These are phyloP conservation scores for Huntiella moniliformis DNA, from an alignment of 2,329 filamentous ascomycete genomes.

Conservation along the genomic window DNA sequence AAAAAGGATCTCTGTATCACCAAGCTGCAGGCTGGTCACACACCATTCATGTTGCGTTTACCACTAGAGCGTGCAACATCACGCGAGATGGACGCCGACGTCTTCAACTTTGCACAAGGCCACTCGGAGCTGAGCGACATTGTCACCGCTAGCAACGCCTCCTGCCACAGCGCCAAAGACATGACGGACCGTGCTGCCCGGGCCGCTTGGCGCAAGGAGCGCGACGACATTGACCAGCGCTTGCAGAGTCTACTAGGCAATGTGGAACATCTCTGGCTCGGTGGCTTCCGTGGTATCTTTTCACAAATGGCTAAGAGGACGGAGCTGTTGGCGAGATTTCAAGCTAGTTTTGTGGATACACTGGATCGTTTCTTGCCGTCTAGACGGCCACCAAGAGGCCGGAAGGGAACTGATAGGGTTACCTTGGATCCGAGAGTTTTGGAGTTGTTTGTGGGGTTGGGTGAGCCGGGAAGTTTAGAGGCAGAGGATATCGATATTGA, in stretches of 20 bases:
- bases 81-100: constrained; percentile 45
- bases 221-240: constrained; percentile 59
- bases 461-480: constrained; percentile 54
- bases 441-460: constrained; percentile 75
- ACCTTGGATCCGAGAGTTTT: constrained; percentile 45
- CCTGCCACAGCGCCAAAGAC: constrained; percentile 54
- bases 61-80: constrained; percentile 69
- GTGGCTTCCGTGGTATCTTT: constrained; percentile 89
- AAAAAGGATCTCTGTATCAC: constrained; percentile 73
- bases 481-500: constrained; percentile 57
- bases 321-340: constrained; percentile 53
- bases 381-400: constrained; percentile 40
- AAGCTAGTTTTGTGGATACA: constrained; percentile 57
- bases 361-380: constrained; percentile 77
- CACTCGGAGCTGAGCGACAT: constrained; percentile 66
- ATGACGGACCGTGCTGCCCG: constrained; percentile 58
- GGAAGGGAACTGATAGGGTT: constrained; percentile 21
- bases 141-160: constrained; percentile 63
- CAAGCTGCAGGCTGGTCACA: constrained; percentile 56
- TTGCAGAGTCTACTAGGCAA: constrained; percentile 63
- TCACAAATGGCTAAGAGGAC: constrained; percentile 48
- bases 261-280: constrained; percentile 85
- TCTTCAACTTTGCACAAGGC: constrained; percentile 65
- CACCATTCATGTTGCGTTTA: constrained; percentile 71
- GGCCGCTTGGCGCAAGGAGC: constrained; percentile 74